These are phyloP conservation scores for Thraustochytrium sp. DNA, from an alignment of 352 stramenopile genomes.

Conservation along the genomic window DNA sequence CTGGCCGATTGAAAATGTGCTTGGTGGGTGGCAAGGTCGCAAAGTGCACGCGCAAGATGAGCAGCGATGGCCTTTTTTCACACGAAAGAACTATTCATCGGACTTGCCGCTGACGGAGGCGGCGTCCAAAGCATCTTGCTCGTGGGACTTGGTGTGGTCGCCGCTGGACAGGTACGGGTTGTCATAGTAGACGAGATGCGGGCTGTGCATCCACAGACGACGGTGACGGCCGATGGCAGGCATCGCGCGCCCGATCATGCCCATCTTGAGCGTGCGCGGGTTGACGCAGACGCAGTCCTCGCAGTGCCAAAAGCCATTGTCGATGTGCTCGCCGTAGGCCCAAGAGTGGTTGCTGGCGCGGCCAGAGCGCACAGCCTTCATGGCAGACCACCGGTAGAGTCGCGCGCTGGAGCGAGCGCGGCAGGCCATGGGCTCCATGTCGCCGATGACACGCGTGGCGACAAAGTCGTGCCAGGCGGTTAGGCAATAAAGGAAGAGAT, in stretches of 20 bases:
- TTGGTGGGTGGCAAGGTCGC: too few species aligned
- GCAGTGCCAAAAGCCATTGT: constrained; percentile 11
- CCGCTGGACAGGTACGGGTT: too few species aligned
- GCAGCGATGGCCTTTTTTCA: too few species aligned
- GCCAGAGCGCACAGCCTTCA: background rate
- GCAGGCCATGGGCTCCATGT: constrained; percentile 18
- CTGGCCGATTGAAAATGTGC: too few species aligned
- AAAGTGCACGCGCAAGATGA: too few species aligned
- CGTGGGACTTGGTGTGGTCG: too few species aligned
- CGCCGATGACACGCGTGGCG: background rate
- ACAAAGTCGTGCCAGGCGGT: background rate
- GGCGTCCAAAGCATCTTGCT: too few species aligned
- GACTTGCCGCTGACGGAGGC: too few species aligned
- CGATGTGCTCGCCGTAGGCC: constrained; percentile 22
- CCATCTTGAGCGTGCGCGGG: background rate
- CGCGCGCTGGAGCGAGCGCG: constrained; percentile 1
- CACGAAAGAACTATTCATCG: too few species aligned
- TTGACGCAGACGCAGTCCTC: constrained; percentile 30
- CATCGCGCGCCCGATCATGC: constrained; percentile 4
- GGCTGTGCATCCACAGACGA: too few species aligned
- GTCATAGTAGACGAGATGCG: too few species aligned
- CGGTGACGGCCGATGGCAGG: too few species aligned
- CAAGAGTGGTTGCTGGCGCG: constrained; percentile 22
- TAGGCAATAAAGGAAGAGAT: background rate
- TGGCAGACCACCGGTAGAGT: background rate